Evolutionary conservation across 2,329 filamentous ascomycete genomes (phyloP), one percentile per base, ranked within the genome.

Genomic region (Xylaria sp.): DNA sequence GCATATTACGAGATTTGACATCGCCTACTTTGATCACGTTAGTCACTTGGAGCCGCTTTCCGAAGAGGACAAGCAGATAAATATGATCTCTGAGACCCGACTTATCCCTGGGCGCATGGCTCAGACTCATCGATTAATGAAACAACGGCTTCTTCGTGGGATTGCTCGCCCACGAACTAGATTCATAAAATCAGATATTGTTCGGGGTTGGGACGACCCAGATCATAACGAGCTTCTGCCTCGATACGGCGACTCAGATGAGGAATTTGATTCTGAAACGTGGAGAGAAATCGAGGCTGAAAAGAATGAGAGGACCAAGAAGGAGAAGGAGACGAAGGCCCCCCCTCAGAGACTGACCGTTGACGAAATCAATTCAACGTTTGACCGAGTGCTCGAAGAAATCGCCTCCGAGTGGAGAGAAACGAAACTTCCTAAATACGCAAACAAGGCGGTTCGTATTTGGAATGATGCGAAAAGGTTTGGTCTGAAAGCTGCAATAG

Each of bases 211-310:
- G 0, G 70, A 76, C 13, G 68, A 77, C 61, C 75, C 75, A 7
- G 75, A 74, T 28, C 72, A 77, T 57, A 81, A 85, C 57, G 77
- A 84, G 25, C 72, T 82, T 10, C 78, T 86, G 7, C 86, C 87
- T 20, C 25, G 81, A 0, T 87, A 85, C 73, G 87, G 87, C 5
- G 86, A 90, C 3, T 90, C 88, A 2, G 78, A 82, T 62, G 78
- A 84, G 9, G 83, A 83, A 34, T 87, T 85, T 69, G 89, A 92
- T 72, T 81, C 85, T 12, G 83, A 87, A 41, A 90, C 87, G 0
- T 86, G 84, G 81, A 80, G 79, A 50, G 90, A 92, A 73, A 90
- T 92, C 10, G 83, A 90, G 53, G 80, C 85, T 34, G 88, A 90
- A 67, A 78, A 80, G 46, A 79, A 72, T 66, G 5, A 30, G 25